Percentiles rank a stretch among this genome's conserved stretches.
Evolutionary conservation across 257 asterid genomes (phyloP).

Genomic region (Capsicum rhomboideum): DNA sequence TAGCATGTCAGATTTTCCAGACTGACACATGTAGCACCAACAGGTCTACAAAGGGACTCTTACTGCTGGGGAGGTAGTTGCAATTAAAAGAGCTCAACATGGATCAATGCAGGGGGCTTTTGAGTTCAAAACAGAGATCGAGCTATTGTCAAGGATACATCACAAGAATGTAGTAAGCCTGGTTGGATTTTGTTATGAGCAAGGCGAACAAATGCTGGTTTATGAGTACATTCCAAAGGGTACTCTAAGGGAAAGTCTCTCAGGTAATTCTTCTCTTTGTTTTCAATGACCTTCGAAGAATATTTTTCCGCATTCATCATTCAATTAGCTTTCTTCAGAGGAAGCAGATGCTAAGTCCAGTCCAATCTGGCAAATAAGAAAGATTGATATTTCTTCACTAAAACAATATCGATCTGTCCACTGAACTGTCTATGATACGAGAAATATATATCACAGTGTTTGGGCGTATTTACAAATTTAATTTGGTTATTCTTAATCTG

Average conservation of each 20-base stretch:
- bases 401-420: not conserved
- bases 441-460: not conserved
- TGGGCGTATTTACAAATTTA: not conserved
- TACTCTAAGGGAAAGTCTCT: slow-evolving; percentile 60
- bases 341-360: not conserved
- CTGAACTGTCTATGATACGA: not conserved
- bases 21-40: slow-evolving; percentile 2
- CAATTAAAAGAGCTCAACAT: slow-evolving; percentile 85
- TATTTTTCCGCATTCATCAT: not conserved
- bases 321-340: not conserved
- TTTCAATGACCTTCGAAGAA: no score
- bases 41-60: slow-evolving; percentile 74
- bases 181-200: slow-evolving; percentile 91
- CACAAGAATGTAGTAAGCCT: slow-evolving; percentile 84
- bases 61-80: slow-evolving; percentile 52
- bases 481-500: not conserved
- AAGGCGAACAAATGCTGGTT: slow-evolving; percentile 87
- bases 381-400: not conserved
- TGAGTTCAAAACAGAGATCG: slow-evolving; percentile 89
- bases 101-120: slow-evolving; percentile 88
- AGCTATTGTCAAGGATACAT: slow-evolving; percentile 84
- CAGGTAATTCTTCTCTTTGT: slow-evolving; percentile 34
- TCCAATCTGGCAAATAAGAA: not conserved
- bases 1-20: not conserved
- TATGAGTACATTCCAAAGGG: slow-evolving; percentile 83